phyloP scores from a whole-genome alignment of 202 grass and related monocot genomes.

The Schoenoplectus tabernaemontani region DNA sequence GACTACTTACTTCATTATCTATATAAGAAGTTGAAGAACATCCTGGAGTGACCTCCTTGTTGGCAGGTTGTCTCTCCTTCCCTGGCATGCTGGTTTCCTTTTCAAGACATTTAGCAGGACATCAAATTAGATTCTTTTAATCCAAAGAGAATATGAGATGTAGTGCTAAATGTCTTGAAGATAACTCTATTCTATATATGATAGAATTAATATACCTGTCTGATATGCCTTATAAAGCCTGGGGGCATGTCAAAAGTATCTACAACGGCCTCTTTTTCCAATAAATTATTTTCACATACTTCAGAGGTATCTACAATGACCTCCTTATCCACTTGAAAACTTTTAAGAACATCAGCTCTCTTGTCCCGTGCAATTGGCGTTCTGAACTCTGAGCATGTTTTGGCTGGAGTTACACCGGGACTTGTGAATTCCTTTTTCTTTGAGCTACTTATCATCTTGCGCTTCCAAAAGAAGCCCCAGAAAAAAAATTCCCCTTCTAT shows the following conservation, averaged over 20 bases:
- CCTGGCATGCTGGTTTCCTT: slow-evolving; percentile 9
- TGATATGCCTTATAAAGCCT: neutral
- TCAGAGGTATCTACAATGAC: neutral
- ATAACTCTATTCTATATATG: neutral
- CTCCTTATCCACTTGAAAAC: neutral
- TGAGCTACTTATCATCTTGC: neutral
- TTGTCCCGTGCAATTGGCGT: neutral
- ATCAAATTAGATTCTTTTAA: neutral
- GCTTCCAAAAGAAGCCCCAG: slow-evolving; percentile 5
- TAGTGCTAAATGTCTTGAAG: neutral
- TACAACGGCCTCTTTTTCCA: neutral
- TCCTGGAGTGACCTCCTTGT: neutral
- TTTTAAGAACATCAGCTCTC: neutral
- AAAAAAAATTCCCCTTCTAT: neutral
- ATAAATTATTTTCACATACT: neutral
- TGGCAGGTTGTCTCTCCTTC: neutral
- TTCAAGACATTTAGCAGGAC: neutral
- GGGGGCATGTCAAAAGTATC: neutral
- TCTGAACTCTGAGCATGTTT: neutral
- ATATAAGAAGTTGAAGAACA: neutral
- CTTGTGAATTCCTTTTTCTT: neutral
- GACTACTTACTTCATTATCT: neutral
- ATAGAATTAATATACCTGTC: slow-evolving; percentile 5
- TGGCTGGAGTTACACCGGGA: neutral
- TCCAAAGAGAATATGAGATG: neutral